Evolutionary conservation across 139 green algal species (phyloP), one percentile per base, ranked within the genome.

Genomic region (Trebouxia sp.): DNA sequence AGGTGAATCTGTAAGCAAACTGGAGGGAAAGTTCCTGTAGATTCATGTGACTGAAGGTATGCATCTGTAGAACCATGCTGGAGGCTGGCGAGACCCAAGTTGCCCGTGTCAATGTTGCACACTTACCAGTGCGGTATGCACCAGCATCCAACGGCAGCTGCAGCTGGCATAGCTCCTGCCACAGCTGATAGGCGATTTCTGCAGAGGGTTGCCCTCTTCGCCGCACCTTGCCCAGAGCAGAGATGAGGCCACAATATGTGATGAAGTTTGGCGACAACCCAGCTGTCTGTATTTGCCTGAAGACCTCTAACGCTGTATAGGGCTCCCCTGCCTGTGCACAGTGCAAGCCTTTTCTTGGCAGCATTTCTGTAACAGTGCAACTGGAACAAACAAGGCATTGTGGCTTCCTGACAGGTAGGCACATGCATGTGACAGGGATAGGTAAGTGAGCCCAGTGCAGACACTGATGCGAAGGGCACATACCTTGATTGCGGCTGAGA

Each of bases 181-280:
- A 94, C 30, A 91, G 83, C 74, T 89, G 51, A 38, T 91, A 89
- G 0, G 85, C 88, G 28, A 85, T 55, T 65, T 85, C 62, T 14
- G 56, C 79, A 45, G 41, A 82, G 28, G 86, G 80, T 65, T 80
- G 26, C 7, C 89, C 86, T 32, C 62, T 48, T 35, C 85, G 75
- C 28, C 76, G 69, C 42, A 87, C 53, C 77, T 86, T 88, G 0
- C 87, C 66, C 66, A 94, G 82, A 3, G 66, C 81, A 43, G 72
- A 83, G 32, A 94, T 92, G 26, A 92, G 65, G 41, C 56, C 62
- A 66, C 78, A 89, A 75, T 83, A 89, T 30, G 87, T 91, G 28
- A 91, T 75, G 14, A 83, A 70, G 65, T 91, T 91, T 56, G 83
- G 78, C 6, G 28, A 41, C 26, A 89, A 43, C 3, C 84, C 65